Evolutionary conservation across 2,329 filamentous ascomycete species (phyloP).

Genomic region (Penicillium sp.): DNA sequence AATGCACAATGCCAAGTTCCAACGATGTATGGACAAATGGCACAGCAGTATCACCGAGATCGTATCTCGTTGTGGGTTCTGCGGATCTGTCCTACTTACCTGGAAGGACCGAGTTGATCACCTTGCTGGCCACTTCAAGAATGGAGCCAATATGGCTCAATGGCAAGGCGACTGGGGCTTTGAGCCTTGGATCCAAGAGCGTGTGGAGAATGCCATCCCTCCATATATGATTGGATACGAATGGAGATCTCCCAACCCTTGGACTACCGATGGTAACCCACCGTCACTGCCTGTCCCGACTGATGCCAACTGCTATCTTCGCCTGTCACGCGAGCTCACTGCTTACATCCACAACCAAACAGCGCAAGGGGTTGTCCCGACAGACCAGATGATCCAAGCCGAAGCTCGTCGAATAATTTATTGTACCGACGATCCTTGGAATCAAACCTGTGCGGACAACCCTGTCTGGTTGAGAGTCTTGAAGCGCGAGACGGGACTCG

Average conservation of each 20-base stretch:
- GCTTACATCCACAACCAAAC: slow-evolving; percentile 43
- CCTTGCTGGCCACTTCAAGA: slow-evolving; percentile 45
- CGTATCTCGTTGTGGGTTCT: slow-evolving; percentile 54
- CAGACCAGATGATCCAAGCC: slow-evolving; percentile 42
- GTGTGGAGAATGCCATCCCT: slow-evolving; percentile 43
- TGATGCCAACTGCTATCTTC: slow-evolving; percentile 48
- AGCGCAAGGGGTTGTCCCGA: slow-evolving; percentile 40
- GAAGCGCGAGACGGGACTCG: slow-evolving; percentile 49
- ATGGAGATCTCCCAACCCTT: slow-evolving; percentile 37
- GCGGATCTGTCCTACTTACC: slow-evolving; percentile 43
- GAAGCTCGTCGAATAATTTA: slow-evolving; percentile 42
- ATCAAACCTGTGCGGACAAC: slow-evolving; percentile 53
- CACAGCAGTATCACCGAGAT: slow-evolving; percentile 60
- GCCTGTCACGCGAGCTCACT: slow-evolving; percentile 46
- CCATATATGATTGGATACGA: slow-evolving; percentile 44
- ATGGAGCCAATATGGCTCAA: slow-evolving; percentile 42
- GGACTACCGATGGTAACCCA: slow-evolving; percentile 24
- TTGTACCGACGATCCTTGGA: slow-evolving; percentile 41
- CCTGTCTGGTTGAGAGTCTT: slow-evolving; percentile 50
- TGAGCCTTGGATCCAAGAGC: slow-evolving; percentile 39
- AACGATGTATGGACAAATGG: slow-evolving; percentile 62
- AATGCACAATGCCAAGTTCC: slow-evolving; percentile 63
- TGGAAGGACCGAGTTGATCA: slow-evolving; percentile 52
- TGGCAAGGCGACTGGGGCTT: slow-evolving; percentile 50
- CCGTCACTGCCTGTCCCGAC: slow-evolving; percentile 30